phyloP scores from a whole-genome alignment of 345 rosid species.

The Eucalyptus sp. region DNA sequence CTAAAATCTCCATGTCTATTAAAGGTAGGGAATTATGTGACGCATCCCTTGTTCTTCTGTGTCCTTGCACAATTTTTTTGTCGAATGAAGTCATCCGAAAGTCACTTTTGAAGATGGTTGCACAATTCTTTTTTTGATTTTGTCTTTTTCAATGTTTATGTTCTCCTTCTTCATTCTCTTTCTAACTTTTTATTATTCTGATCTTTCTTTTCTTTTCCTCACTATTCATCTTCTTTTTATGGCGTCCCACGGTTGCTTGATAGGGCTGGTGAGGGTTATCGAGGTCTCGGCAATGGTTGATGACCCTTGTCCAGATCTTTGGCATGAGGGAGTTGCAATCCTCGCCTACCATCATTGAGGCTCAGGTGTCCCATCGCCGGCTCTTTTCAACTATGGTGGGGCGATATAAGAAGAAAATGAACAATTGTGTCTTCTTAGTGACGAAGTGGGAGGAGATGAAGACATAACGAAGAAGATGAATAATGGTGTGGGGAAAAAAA shows the following conservation, averaged over 20 bases:
- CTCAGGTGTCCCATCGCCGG: rapidly evolving
- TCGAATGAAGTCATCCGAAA: background rate
- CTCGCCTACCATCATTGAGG: background rate
- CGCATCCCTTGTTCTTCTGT: background rate
- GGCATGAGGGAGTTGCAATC: background rate
- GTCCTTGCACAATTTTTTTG: background rate
- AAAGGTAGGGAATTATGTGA: background rate
- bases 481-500: background rate
- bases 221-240: background rate
- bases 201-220: background rate
- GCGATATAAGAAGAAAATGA: background rate
- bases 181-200: background rate
- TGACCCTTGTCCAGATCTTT: background rate
- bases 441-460: background rate
- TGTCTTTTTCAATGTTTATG: background rate
- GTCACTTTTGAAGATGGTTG: background rate
- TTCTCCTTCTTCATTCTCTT: background rate
- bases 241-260: rapidly evolving
- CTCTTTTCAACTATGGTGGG: background rate
- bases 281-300: background rate
- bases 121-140: background rate
- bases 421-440: background rate
- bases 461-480: too few species aligned
- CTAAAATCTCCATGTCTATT: background rate
- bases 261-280: background rate